A percentile compares a stretch with the other conserved stretches of the same genome.
These are phyloP conservation scores for Gymnopus androsaceus DNA, from an alignment of 1,284 basidiomycete genomes.

Conservation along the genomic window DNA sequence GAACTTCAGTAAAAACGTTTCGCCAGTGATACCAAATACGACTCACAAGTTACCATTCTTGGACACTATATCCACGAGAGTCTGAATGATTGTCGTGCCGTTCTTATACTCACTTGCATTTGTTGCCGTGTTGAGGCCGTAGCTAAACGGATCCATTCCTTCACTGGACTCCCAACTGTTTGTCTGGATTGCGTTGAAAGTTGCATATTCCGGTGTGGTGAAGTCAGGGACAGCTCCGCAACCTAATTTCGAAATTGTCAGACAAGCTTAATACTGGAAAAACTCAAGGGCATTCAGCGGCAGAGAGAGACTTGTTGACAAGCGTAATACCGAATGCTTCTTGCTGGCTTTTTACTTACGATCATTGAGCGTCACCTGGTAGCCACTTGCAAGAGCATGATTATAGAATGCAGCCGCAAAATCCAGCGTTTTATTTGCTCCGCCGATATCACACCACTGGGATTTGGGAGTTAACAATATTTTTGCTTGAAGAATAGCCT, in stretches of 20 bases:
- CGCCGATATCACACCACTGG: slow-evolving; percentile 65
- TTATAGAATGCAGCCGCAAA: slow-evolving; percentile 57
- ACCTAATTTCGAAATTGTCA: slow-evolving; percentile 25
- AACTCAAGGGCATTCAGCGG: too few species aligned
- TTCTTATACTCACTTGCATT: slow-evolving; percentile 49
- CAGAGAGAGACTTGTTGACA: too few species aligned
- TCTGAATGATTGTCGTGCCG: slow-evolving; percentile 49
- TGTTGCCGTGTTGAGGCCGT: slow-evolving; percentile 46
- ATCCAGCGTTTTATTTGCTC: slow-evolving; percentile 48
- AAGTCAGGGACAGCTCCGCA: slow-evolving; percentile 51
- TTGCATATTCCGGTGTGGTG: slow-evolving; percentile 45
- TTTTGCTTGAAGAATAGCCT: neutral
- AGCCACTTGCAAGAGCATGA: slow-evolving; percentile 43
- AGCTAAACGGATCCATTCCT: slow-evolving; percentile 52
- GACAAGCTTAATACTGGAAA: too few species aligned
- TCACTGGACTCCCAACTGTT: slow-evolving; percentile 59
- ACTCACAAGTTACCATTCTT: slow-evolving; percentile 58
- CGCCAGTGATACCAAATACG: neutral
- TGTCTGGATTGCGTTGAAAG: slow-evolving; percentile 50
- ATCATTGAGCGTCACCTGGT: slow-evolving; percentile 60
- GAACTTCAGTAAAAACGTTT: neutral
- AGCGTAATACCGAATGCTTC: neutral
- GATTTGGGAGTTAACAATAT: neutral
- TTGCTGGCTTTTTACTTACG: slow-evolving; percentile 30
- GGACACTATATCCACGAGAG: slow-evolving; percentile 54